Conservation (phyloP, 495 filamentous ascomycete genomes). For the Cladorrhinum samala region DNA sequence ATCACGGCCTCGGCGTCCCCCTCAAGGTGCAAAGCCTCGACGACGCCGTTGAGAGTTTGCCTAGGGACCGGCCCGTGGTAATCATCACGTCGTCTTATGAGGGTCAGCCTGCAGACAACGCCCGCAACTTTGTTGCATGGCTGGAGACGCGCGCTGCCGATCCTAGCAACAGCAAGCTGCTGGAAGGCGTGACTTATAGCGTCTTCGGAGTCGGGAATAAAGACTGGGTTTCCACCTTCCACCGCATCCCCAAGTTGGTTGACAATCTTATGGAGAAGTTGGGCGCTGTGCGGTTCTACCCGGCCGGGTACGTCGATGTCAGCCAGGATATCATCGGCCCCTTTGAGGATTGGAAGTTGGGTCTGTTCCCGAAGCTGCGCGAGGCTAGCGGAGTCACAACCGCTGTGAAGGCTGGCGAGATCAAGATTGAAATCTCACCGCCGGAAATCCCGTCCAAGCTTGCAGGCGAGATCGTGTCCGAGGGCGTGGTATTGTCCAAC, state of each 20-base stretch:
- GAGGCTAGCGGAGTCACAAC: constrained; percentile 7
- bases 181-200: constrained; percentile 49
- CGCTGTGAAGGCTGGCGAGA: constrained; percentile 7
- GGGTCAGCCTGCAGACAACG: constrained; percentile 66
- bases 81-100: constrained; percentile 54
- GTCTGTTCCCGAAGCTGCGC: constrained; percentile 12
- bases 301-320: constrained; percentile 50
- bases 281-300: constrained; percentile 44
- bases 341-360: constrained; percentile 48
- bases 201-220: constrained; percentile 50
- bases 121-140: constrained; percentile 60
- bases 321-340: constrained; percentile 54
- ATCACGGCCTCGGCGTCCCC: constrained; percentile 44
- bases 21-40: constrained; percentile 41
- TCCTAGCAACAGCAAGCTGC: constrained; percentile 31
- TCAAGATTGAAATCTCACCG: constrained; percentile 7
- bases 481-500: constrained; percentile 42
- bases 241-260: constrained; percentile 56
- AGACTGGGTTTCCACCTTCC: constrained; percentile 62
- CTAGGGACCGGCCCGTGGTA: constrained; percentile 50
- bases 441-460: constrained; percentile 16
- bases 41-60: constrained; percentile 51
- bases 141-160: constrained; percentile 31
- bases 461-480: constrained; percentile 15
- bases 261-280: constrained; percentile 42